Evolutionary conservation across 495 filamentous ascomycete genomes (phyloP).

Genomic region (Sporormia fimetaria): DNA sequence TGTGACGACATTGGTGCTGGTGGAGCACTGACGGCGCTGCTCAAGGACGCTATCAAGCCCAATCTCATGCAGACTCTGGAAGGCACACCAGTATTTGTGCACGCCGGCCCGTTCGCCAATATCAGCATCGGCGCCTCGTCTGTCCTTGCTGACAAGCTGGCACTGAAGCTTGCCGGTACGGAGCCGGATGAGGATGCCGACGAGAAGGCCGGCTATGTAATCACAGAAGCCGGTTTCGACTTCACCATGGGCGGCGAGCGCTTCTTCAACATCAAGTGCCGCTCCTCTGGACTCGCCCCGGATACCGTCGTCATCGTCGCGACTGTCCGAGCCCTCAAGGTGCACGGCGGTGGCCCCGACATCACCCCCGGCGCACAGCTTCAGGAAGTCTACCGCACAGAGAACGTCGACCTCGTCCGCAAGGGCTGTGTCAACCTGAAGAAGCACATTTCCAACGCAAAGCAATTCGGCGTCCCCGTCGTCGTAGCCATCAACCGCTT

Average conservation of each 20-base stretch:
- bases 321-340: constrained; percentile 89
- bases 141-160: constrained; percentile 87
- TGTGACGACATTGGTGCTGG: constrained; percentile 91
- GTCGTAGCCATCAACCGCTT: constrained; percentile 97
- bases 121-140: constrained; percentile 96
- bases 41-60: constrained; percentile 97
- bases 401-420: constrained; percentile 83
- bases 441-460: constrained; percentile 87
- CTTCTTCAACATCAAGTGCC: constrained; percentile 99
- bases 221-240: constrained; percentile 96
- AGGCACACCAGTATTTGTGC: constrained; percentile 92
- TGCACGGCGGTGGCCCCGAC: constrained; percentile 88
- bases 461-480: constrained; percentile 81
- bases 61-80: constrained; percentile 98
- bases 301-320: constrained; percentile 92
- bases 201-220: constrained; percentile 82
- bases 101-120: constrained; percentile 95
- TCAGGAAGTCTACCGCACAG: constrained; percentile 74
- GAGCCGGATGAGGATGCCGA: constrained; percentile 85
- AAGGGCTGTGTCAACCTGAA: constrained; percentile 85
- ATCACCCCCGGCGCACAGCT: constrained; percentile 77
- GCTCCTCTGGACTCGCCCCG: constrained; percentile 80
- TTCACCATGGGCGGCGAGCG: constrained; percentile 99
- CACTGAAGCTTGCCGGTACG: constrained; percentile 88
- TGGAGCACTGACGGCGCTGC: constrained; percentile 83